These are phyloP conservation scores for Globisporangium spinosum DNA, from an alignment of 352 stramenopile species.

Conservation along the genomic window DNA sequence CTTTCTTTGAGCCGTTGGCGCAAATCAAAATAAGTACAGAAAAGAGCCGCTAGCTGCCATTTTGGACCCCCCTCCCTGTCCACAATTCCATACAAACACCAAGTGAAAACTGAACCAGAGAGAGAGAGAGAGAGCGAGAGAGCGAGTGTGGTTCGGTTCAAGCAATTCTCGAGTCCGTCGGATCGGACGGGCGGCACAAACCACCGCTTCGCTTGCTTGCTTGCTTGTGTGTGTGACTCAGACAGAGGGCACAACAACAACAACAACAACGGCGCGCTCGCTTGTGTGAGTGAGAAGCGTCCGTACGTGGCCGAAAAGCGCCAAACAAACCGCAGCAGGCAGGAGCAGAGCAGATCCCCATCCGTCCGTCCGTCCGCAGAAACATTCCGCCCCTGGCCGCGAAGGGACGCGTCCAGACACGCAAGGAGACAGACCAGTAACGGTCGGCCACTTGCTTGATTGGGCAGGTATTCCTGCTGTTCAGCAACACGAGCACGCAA, in stretches of 20 bases:
- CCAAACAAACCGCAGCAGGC: background rate
- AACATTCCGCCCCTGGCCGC: background rate
- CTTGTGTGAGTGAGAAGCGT: background rate
- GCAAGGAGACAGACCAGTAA: background rate
- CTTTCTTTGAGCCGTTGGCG: background rate
- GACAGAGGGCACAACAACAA: background rate
- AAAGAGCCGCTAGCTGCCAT: background rate
- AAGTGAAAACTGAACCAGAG: background rate
- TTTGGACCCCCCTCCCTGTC: background rate
- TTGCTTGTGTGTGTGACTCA: conserved; percentile 1
- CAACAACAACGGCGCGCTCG: conserved; percentile 10
- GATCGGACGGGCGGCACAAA: background rate
- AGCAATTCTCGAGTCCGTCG: background rate
- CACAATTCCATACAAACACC: background rate
- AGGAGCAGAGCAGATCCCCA: background rate
- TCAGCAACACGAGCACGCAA: background rate
- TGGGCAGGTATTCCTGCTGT: background rate
- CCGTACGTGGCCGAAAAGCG: conserved; percentile 4
- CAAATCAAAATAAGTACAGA: background rate
- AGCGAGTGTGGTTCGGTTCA: background rate
- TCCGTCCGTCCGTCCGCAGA: conserved; percentile 7
- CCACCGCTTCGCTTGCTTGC: background rate
- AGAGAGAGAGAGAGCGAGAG: background rate
- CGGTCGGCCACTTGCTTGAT: background rate
- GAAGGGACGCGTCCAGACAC: conserved; percentile 2